Evolutionary conservation across 257 asterid species (phyloP).

Genomic region (Solanum arcanum): DNA sequence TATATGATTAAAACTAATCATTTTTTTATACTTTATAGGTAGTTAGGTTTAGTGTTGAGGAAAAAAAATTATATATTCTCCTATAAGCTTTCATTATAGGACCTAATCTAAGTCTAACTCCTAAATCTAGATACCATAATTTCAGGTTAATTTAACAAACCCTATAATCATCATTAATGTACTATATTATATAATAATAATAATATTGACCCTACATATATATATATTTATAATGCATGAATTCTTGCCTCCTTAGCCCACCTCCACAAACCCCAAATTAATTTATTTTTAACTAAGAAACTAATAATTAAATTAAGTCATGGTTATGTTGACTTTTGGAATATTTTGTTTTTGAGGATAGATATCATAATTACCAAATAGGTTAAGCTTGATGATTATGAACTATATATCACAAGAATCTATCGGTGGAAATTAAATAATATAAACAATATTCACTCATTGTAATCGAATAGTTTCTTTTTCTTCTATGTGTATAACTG

Average conservation of each 20-base stretch:
- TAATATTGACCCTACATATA: neutral
- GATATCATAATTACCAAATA: neutral
- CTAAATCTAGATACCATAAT: neutral
- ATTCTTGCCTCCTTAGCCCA: neutral
- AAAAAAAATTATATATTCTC: neutral
- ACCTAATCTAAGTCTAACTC: neutral
- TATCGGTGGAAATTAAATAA: neutral
- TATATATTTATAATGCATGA: neutral
- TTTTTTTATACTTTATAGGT: neutral
- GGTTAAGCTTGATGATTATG: neutral
- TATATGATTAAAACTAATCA: neutral
- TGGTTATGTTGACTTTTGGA: neutral
- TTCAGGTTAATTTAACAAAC: neutral
- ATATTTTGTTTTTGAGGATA: neutral
- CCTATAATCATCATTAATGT: neutral
- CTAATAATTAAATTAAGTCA: neutral
- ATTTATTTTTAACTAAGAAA: neutral
- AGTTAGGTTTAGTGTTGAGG: neutral
- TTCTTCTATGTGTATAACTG: neutral
- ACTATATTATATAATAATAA: neutral
- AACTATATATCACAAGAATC: neutral
- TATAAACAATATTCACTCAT: neutral
- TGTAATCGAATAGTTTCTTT: neutral
- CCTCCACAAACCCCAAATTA: neutral
- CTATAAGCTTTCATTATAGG: neutral